phyloP scores from a whole-genome alignment of 2,329 filamentous ascomycete genomes.

The Penicillium sp. region DNA sequence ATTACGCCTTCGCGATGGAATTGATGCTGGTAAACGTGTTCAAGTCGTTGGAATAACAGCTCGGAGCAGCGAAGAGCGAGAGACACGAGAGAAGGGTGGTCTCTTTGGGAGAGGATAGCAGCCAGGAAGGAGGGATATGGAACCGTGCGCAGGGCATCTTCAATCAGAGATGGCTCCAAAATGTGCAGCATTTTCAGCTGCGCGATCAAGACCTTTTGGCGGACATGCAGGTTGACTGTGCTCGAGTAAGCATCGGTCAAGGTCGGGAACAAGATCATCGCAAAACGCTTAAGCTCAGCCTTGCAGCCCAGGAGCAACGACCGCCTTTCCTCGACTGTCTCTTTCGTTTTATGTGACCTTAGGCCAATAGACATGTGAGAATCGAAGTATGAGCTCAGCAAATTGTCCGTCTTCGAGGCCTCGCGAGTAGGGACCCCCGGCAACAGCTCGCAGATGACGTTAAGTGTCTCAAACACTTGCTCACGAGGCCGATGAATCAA shows the following conservation, averaged over 20 bases:
- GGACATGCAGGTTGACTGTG: slow-evolving; percentile 90
- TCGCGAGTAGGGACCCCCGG: slow-evolving; percentile 64
- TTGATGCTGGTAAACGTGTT: slow-evolving; percentile 87
- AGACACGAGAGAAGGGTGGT: slow-evolving; percentile 81
- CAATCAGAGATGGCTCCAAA: slow-evolving; percentile 76
- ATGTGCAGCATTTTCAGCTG: slow-evolving; percentile 98
- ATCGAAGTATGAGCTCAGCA: slow-evolving; percentile 45
- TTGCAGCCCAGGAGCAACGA: slow-evolving; percentile 79
- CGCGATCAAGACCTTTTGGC: slow-evolving; percentile 91
- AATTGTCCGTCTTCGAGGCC: slow-evolving; percentile 50
- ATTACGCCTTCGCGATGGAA: slow-evolving; percentile 97
- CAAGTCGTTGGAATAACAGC: slow-evolving; percentile 76
- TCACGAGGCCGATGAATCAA: slow-evolving; percentile 92
- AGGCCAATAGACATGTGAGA: slow-evolving; percentile 42
- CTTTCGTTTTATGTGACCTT: slow-evolving; percentile 44
- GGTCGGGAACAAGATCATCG: slow-evolving; percentile 87
- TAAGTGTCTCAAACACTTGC: slow-evolving; percentile 94
- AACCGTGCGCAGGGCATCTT: slow-evolving; percentile 79
- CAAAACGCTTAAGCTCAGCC: slow-evolving; percentile 82
- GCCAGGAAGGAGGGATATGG: slow-evolving; percentile 95
- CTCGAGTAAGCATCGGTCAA: slow-evolving; percentile 96
- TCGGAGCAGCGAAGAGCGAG: slow-evolving; percentile 86
- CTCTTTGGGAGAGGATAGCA: slow-evolving; percentile 90
- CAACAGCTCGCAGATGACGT: slow-evolving; percentile 92
- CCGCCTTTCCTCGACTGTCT: slow-evolving; percentile 71